Conservation (phyloP, 495 filamentous ascomycete species). For the Penicillium nucicola region DNA sequence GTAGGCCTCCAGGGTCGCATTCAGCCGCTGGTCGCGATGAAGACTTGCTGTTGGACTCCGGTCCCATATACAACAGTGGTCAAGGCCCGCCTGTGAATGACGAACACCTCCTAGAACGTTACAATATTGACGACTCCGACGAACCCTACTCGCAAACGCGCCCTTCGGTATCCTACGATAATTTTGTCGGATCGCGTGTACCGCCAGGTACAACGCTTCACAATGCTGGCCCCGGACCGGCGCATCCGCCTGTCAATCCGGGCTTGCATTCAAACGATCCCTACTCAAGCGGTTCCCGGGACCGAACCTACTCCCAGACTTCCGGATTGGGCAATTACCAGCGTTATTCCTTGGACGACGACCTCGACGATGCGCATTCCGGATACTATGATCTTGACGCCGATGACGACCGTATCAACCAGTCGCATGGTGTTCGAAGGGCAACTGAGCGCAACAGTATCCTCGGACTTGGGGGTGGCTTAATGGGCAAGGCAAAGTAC, state of each 20-base stretch:
- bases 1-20: conserved; percentile 62
- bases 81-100: conserved; percentile 71
- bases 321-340: conserved; percentile 83
- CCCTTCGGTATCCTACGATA: conserved; percentile 89
- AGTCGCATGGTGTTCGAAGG: conserved; percentile 50
- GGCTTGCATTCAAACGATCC: conserved; percentile 32
- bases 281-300: conserved; percentile 46
- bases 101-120: conserved; percentile 68
- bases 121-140: conserved; percentile 64
- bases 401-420: conserved; percentile 55
- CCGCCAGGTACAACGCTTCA: conserved; percentile 40
- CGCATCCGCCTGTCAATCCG: conserved; percentile 27
- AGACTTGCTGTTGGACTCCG: conserved; percentile 71
- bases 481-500: conserved; percentile 82
- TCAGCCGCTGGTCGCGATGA: conserved; percentile 56
- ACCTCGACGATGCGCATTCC: conserved; percentile 74
- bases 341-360: conserved; percentile 82
- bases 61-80: conserved; percentile 68
- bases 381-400: conserved; percentile 57
- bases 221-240: conserved; percentile 16
- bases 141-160: conserved; percentile 53
- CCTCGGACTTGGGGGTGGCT: conserved; percentile 77
- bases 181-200: conserved; percentile 74
- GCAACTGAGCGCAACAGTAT: conserved; percentile 81
- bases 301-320: conserved; percentile 73